A percentile compares a stretch with the other conserved stretches of the same genome.
Conservation (phyloP, 176 grass and related monocot genomes). For the Urochloa ruziziensis region DNA sequence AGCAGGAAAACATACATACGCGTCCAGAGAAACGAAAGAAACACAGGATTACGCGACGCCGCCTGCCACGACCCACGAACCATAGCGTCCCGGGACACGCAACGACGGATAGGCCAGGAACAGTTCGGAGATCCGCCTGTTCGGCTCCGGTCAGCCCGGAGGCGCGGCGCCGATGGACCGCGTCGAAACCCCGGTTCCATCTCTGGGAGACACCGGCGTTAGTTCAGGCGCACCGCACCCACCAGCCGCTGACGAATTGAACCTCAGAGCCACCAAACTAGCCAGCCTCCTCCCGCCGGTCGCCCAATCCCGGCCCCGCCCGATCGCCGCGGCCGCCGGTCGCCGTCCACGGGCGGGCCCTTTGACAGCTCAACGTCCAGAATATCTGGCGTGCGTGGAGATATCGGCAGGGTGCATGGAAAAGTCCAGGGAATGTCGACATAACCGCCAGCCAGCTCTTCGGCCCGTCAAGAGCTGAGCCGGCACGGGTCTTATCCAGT, state of each 20-base stretch:
- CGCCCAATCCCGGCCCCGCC: background rate
- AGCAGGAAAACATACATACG: background rate
- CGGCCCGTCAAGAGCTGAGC: background rate
- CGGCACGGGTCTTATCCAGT: constrained; percentile 13
- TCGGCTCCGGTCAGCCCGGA: background rate
- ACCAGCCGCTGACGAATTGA: no score
- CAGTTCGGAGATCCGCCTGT: background rate
- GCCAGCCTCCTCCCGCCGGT: background rate
- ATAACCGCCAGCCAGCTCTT: constrained; percentile 24
- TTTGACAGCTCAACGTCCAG: background rate
- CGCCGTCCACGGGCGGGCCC: background rate
- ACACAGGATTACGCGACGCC: background rate
- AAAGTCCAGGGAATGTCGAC: constrained; percentile 15
- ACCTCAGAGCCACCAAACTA: no score
- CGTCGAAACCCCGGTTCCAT: background rate
- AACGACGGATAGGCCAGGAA: background rate
- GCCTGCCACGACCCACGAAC: background rate
- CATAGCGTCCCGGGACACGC: background rate
- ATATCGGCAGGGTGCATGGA: background rate
- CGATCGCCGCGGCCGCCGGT: background rate
- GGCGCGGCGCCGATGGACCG: background rate
- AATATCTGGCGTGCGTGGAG: background rate
- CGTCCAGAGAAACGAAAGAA: background rate
- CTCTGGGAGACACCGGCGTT: background rate
- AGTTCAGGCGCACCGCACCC: no score